Evolutionary conservation across 176 grass and related monocot species (phyloP).

Genomic region (Oryza punctata): DNA sequence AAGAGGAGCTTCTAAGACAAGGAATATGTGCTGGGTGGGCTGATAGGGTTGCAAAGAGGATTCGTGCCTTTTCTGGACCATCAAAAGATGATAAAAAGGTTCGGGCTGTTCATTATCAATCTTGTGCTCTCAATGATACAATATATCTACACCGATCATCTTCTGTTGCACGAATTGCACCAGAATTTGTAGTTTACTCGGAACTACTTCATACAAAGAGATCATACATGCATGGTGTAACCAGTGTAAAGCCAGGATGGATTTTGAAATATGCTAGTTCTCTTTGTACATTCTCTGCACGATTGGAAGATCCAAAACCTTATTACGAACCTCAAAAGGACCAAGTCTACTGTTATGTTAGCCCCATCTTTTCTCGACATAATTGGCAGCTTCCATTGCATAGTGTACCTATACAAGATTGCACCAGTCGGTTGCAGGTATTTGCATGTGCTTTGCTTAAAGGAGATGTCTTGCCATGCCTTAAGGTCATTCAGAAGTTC

Average conservation of each 20-base stretch:
- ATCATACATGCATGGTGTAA: constrained; percentile 91
- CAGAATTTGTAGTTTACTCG: constrained; percentile 89
- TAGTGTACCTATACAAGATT: constrained; percentile 64
- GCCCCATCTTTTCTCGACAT: constrained; percentile 68
- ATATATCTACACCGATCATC: constrained; percentile 82
- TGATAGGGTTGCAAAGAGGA: constrained; percentile 86
- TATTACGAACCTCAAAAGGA: constrained; percentile 68
- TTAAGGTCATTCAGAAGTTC: constrained; percentile 62
- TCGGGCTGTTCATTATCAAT: constrained; percentile 67
- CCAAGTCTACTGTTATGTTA: constrained; percentile 81
- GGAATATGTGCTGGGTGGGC: constrained; percentile 93
- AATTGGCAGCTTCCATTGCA: constrained; percentile 84
- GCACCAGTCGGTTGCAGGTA: constrained; percentile 51
- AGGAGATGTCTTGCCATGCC: constrained; percentile 85
- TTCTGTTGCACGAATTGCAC: constrained; percentile 70
- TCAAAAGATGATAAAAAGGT: constrained; percentile 63
- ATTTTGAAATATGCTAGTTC: constrained; percentile 88
- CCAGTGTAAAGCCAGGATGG: constrained; percentile 79
- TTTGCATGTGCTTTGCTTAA: constrained; percentile 88
- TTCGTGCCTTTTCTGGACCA: constrained; percentile 38
- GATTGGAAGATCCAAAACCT: constrained; percentile 77
- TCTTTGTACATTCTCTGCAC: constrained; percentile 88
- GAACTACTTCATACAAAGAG: constrained; percentile 92
- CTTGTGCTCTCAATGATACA: constrained; percentile 65
- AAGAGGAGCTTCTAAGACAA: constrained; percentile 80